Evolutionary conservation across 2,329 filamentous ascomycete genomes (phyloP), one percentile per base, ranked within the genome.

Genomic region (Ceratocystis variospora): DNA sequence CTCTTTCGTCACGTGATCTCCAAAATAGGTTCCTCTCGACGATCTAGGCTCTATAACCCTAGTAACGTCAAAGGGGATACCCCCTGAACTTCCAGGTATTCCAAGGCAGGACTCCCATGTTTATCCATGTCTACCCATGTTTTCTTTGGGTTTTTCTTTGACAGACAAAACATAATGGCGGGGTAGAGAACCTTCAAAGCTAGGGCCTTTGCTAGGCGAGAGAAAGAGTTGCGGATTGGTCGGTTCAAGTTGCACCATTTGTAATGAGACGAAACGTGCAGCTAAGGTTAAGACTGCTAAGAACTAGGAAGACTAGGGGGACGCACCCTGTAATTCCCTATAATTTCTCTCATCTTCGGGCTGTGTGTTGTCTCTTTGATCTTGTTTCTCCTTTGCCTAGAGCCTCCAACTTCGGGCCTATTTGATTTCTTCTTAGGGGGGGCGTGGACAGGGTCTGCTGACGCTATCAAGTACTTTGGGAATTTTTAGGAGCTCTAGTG

Each of bases 211-310:
- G 53, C 12, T 59, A 59, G 28, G 53, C 53, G 53, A 59, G 53
- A 59, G 53, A 59, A 59, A 59, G 53, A 59, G 28, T 37, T 59
- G 53, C 53, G 53, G 53, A 59, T 59, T 59, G 53, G 53, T 59
- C 53, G 53, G 53, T 33, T 59, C 25, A 59, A 59, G 53, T 59
- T 59, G 53, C 53, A 59, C 53, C 53, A 59, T 59, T 59, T 59
- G 53, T 15, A 59, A 59, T 59, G 53, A 59, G 53, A 59, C 53
- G 53, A 59, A 59, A 59, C 53, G 53, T 59, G 53, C 53, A 59
- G 53, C 53, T 59, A 59, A 59, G 25, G 53, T 31, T 33, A 59
- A 31, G 53, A 41, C 37, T 41, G 37, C 37, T 41, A 41, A 41
- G 37, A 41, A 41, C 37, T 41, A 12, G 37, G 37, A 41, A 41